These are phyloP conservation scores for Leishmania gerbilli DNA, from an alignment of 208 protist species.

Conservation along the genomic window DNA sequence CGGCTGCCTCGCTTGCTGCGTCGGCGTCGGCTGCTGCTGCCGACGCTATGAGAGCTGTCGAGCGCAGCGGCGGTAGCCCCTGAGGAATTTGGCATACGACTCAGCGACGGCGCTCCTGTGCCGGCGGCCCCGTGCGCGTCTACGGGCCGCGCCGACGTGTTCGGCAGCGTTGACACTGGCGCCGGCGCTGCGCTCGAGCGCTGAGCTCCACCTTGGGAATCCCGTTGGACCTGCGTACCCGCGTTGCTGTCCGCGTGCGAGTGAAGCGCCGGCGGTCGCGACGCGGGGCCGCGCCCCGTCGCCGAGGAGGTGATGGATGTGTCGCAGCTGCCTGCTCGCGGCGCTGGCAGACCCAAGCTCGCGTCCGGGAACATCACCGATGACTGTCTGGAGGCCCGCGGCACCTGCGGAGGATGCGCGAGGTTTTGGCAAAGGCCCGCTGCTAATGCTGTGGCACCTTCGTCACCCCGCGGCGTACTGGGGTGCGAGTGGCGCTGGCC, in stretches of 20 bases:
- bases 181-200: not conserved
- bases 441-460: not conserved
- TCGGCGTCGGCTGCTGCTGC: not conserved
- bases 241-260: not conserved
- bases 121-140: not conserved
- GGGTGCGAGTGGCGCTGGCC: slow-evolving; percentile 9
- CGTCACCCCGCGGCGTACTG: slow-evolving; percentile 11
- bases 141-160: not conserved
- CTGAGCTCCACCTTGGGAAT: not conserved
- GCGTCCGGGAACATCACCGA: not conserved
- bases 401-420: not conserved
- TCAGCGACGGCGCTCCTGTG: slow-evolving; percentile 1
- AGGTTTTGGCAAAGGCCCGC: not conserved
- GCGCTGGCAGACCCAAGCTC: not conserved
- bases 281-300: not conserved
- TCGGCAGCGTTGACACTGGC: not conserved
- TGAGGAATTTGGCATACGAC: slow-evolving; percentile 2
- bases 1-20: not conserved
- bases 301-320: slow-evolving; percentile 13
- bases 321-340: slow-evolving; percentile 19
- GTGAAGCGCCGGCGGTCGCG: not conserved
- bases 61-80: not conserved
- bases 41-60: not conserved
- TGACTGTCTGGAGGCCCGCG: not conserved
- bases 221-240: not conserved